Percentiles rank a stretch among this genome's conserved stretches.
These are phyloP conservation scores for Suillus alpinus DNA, from an alignment of 768 basidiomycete species.

Conservation along the genomic window DNA sequence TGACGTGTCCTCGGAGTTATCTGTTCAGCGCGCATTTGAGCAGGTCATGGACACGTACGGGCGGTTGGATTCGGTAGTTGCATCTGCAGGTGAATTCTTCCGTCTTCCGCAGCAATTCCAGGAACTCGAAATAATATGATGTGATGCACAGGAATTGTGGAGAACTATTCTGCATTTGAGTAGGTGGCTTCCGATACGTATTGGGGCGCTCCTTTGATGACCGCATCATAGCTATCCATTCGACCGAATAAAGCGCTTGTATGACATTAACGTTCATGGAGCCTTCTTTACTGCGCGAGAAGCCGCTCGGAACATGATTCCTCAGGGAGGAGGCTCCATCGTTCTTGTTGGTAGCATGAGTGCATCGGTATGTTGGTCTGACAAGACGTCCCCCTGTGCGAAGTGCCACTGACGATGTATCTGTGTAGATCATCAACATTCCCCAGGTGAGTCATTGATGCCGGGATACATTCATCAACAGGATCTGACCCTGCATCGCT, in stretches of 20 bases:
- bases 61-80: conserved; percentile 78
- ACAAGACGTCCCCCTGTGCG: conserved; percentile 4
- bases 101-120: background rate
- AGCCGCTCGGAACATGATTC: conserved; percentile 89
- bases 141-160: conserved; percentile 62
- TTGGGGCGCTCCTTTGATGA: conserved; percentile 11
- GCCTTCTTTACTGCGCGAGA: conserved; percentile 95
- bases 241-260: conserved; percentile 78
- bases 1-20: conserved; percentile 81
- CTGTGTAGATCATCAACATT: conserved; percentile 75
- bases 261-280: conserved; percentile 93
- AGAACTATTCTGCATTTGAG: conserved; percentile 88
- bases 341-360: conserved; percentile 90
- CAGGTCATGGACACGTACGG: conserved; percentile 64
- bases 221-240: conserved; percentile 65
- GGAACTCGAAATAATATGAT: conserved; percentile 2
- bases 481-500: background rate
- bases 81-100: conserved; percentile 67
- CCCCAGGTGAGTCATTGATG: conserved; percentile 58
- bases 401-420: conserved; percentile 13
- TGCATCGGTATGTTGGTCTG: conserved; percentile 58
- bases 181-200: conserved; percentile 34
- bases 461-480: background rate
- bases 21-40: conserved; percentile 72
- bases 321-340: conserved; percentile 74